Evolutionary conservation across 2,329 filamentous ascomycete genomes (phyloP).

Genomic region (Sclerotinia nivalis): DNA sequence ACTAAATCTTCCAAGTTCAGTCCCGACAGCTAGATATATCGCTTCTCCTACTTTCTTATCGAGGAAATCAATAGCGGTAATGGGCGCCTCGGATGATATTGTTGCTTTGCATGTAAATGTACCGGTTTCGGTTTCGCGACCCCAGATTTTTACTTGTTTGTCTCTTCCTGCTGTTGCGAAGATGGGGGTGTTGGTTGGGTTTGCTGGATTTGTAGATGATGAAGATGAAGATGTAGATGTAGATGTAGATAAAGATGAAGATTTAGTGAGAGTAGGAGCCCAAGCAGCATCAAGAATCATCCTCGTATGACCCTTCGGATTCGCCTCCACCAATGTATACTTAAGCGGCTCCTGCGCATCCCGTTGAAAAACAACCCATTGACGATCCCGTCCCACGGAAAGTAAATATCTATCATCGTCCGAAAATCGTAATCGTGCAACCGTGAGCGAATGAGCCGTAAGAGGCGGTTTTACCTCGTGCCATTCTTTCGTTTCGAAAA

Average conservation of each 20-base stretch:
- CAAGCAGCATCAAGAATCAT: slow-evolving; percentile 93
- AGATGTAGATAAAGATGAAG: slow-evolving; percentile 31
- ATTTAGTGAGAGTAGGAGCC: slow-evolving; percentile 58
- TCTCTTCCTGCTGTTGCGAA: slow-evolving; percentile 93
- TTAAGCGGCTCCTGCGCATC: slow-evolving; percentile 40
- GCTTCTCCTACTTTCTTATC: slow-evolving; percentile 37
- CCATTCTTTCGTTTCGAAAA: slow-evolving; percentile 88
- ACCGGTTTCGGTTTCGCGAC: slow-evolving; percentile 36
- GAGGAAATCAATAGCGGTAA: slow-evolving; percentile 72
- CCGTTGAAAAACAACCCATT: slow-evolving; percentile 81
- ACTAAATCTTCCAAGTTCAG: slow-evolving; percentile 47
- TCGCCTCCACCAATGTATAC: slow-evolving; percentile 63
- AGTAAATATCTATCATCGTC: slow-evolving; percentile 71
- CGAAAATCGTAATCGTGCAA: slow-evolving; percentile 80
- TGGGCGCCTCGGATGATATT: slow-evolving; percentile 56
- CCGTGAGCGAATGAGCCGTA: slow-evolving; percentile 82
- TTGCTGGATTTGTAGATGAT: slow-evolving; percentile 20
- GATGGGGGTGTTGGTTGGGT: slow-evolving; percentile 37
- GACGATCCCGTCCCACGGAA: slow-evolving; percentile 86
- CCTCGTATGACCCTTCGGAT: slow-evolving; percentile 82
- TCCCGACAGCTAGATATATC: slow-evolving; percentile 56
- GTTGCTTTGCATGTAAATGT: slow-evolving; percentile 46
- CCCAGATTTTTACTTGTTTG: slow-evolving; percentile 78
- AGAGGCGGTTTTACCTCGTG: slow-evolving; percentile 82
- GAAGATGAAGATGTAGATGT: not conserved